phyloP scores from a whole-genome alignment of 2,329 filamentous ascomycete species.

The Cordyceps cateniannulata region DNA sequence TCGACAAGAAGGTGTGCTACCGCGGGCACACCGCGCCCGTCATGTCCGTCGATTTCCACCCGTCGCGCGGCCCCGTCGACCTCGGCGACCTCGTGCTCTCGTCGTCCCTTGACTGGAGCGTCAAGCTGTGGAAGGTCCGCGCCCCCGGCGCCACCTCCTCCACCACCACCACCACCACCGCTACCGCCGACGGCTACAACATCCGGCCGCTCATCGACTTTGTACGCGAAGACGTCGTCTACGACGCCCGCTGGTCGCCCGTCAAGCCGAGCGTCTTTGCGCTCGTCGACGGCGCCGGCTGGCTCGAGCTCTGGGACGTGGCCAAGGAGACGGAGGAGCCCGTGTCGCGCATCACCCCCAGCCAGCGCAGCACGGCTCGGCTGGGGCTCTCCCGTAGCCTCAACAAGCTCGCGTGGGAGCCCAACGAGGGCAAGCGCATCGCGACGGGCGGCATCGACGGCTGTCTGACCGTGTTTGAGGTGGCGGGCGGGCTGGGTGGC shows the following conservation, averaged over 20 bases:
- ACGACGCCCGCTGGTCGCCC: slow-evolving; percentile 93
- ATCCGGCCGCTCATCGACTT: slow-evolving; percentile 81
- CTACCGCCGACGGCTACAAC: slow-evolving; percentile 37
- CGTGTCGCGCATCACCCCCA: slow-evolving; percentile 71
- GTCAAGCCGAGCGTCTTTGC: slow-evolving; percentile 92
- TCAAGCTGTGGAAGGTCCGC: slow-evolving; percentile 93
- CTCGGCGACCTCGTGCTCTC: slow-evolving; percentile 88
- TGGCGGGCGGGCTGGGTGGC: slow-evolving; percentile 75
- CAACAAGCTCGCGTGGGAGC: slow-evolving; percentile 94
- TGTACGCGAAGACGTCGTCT: slow-evolving; percentile 90
- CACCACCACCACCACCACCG: slow-evolving; percentile 55
- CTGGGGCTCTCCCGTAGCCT: slow-evolving; percentile 75
- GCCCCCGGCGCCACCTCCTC: slow-evolving; percentile 64
- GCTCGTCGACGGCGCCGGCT: slow-evolving; percentile 86
- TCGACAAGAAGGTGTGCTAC: slow-evolving; percentile 84
- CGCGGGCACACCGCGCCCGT: slow-evolving; percentile 87
- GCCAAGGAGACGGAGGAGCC: slow-evolving; percentile 90
- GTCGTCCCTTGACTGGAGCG: slow-evolving; percentile 93
- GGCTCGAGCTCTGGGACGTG: slow-evolving; percentile 91
- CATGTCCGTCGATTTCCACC: slow-evolving; percentile 95
- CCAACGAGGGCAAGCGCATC: slow-evolving; percentile 75
- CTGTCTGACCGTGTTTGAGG: slow-evolving; percentile 86
- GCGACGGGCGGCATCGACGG: slow-evolving; percentile 92
- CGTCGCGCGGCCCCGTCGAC: slow-evolving; percentile 84
- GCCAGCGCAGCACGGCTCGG: slow-evolving; percentile 55